A percentile compares a stretch with the other conserved stretches of the same genome.
phyloP scores from a whole-genome alignment of 192 early-diverging fungal genomes.

The Chytriomyces sp. region DNA sequence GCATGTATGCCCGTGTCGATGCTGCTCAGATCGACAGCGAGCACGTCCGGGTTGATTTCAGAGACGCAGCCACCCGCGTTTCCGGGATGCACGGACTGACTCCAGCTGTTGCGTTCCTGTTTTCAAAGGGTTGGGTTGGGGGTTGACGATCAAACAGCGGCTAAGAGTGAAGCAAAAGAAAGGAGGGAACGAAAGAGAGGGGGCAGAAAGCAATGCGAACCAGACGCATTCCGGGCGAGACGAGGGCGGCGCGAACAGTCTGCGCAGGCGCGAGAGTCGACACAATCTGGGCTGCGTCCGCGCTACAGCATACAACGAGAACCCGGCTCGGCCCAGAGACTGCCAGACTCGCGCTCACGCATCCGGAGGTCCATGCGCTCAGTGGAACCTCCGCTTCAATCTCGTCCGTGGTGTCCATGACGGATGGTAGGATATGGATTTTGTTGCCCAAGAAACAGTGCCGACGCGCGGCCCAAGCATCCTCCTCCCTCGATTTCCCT shows the following conservation, averaged over 20 bases:
- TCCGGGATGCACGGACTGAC: neutral
- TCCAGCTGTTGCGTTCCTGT: conserved; percentile 17
- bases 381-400: neutral
- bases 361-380: neutral
- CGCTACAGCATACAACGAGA: neutral
- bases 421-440: too few species aligned
- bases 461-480: too few species aligned
- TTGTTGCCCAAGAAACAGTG: too few species aligned
- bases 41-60: conserved; percentile 5
- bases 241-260: neutral
- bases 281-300: neutral
- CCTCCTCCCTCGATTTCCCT: too few species aligned
- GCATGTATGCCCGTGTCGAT: neutral
- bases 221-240: neutral
- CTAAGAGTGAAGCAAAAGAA: too few species aligned
- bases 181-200: neutral
- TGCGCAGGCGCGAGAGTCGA: neutral
- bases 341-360: neutral
- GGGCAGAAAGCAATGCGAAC: neutral
- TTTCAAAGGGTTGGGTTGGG: neutral
- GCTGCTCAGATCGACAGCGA: neutral
- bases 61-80: neutral
- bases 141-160: too few species aligned
- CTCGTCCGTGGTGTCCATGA: too few species aligned
- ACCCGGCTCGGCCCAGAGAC: neutral